These are phyloP conservation scores for Fusarium anguioides DNA, from an alignment of 2,329 filamentous ascomycete genomes.

Conservation along the genomic window DNA sequence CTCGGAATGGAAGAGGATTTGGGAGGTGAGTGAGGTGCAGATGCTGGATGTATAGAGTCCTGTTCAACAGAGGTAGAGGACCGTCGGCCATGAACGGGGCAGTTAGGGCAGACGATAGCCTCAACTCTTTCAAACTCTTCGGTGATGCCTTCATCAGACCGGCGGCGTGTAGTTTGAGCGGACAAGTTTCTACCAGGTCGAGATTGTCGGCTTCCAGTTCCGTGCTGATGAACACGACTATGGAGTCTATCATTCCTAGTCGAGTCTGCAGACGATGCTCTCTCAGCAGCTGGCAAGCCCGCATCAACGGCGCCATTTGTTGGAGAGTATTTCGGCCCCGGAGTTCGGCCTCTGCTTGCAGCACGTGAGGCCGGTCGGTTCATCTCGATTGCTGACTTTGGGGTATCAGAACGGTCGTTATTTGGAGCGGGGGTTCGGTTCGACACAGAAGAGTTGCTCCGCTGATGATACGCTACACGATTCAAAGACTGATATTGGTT, in stretches of 20 bases:
- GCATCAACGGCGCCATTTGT: neutral
- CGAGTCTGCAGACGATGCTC: slow-evolving; percentile 17
- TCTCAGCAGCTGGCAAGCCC: neutral
- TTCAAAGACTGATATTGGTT: neutral
- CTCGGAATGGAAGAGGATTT: neutral
- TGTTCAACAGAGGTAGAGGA: neutral
- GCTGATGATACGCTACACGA: slow-evolving; percentile 3
- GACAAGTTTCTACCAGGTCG: neutral
- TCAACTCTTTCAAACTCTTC: slow-evolving; percentile 23
- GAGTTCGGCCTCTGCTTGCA: slow-evolving; percentile 26
- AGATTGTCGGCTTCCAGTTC: neutral
- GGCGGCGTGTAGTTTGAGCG: neutral
- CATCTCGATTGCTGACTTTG: neutral
- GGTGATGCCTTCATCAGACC: neutral
- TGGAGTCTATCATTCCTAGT: slow-evolving; percentile 27
- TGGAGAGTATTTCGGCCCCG: neutral
- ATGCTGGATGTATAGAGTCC: neutral
- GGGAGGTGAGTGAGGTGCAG: neutral
- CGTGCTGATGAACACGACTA: neutral
- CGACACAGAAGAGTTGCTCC: slow-evolving; percentile 17
- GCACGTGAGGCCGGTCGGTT: slow-evolving; percentile 12
- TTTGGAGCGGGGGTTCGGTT: neutral
- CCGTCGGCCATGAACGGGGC: slow-evolving; percentile 24
- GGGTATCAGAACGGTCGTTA: neutral
- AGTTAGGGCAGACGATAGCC: slow-evolving; percentile 12